A percentile compares a stretch with the other conserved stretches of the same genome.
Conservation (phyloP, 257 asterid species). For the Vinca minor region DNA sequence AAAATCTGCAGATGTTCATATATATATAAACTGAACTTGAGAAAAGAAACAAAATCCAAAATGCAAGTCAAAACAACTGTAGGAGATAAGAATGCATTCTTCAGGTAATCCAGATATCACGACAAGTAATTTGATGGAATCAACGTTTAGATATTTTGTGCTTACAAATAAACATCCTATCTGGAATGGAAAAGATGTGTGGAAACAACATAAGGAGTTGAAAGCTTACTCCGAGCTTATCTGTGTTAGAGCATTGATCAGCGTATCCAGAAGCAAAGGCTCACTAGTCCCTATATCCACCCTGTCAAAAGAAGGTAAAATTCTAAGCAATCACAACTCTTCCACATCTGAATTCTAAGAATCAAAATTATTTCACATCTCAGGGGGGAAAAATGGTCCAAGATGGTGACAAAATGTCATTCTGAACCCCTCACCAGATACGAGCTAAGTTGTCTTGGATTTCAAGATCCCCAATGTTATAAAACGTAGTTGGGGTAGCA, state of each 20-base stretch:
- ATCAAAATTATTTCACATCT: no score
- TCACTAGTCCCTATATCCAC: conserved; percentile 82
- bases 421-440: conserved; percentile 44
- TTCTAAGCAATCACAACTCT: conserved; percentile 7
- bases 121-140: neutral
- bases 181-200: neutral
- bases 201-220: neutral
- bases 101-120: neutral
- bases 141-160: neutral
- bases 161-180: neutral
- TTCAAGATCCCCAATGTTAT: conserved; percentile 93
- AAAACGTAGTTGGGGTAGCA: conserved; percentile 69
- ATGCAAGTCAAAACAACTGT: neutral
- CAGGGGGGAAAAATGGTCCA: conserved; percentile 6
- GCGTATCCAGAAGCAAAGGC: conserved; percentile 69
- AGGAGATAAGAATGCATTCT: neutral
- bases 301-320: conserved; percentile 38
- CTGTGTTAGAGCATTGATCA: conserved; percentile 83
- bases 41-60: neutral
- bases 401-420: neutral
- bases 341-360: no score
- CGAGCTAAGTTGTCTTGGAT: conserved; percentile 88
- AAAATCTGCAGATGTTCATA: neutral
- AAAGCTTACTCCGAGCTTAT: conserved; percentile 74
- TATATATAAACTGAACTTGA: neutral